These are phyloP conservation scores for Diaporthe aspalathi DNA, from an alignment of 2,329 filamentous ascomycete genomes.

Conservation along the genomic window DNA sequence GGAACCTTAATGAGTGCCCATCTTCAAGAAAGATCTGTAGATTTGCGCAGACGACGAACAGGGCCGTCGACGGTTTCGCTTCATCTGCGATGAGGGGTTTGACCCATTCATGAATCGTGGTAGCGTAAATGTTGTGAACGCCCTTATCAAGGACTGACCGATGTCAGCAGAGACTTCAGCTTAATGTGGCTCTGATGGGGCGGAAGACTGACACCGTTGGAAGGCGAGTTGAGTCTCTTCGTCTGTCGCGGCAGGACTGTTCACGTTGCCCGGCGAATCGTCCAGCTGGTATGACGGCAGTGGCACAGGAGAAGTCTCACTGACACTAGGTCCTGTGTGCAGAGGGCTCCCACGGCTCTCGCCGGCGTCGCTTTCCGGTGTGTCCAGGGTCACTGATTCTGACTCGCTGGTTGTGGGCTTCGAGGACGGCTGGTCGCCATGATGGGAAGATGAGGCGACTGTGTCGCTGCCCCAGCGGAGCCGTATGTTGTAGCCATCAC, in stretches of 20 bases:
- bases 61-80: conserved; percentile 9
- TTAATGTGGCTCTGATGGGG: background rate
- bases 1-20: conserved; percentile 12
- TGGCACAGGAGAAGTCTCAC: background rate
- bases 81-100: conserved; percentile 20
- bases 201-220: conserved; percentile 5
- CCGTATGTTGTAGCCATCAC: conserved; percentile 14
- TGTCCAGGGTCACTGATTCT: background rate
- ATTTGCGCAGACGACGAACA: conserved; percentile 20
- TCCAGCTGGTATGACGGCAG: background rate
- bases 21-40: conserved; percentile 6
- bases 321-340: background rate
- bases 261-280: background rate
- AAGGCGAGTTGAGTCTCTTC: conserved; percentile 10
- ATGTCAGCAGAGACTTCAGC: background rate
- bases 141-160: background rate
- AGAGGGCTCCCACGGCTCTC: background rate
- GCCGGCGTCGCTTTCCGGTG: conserved; percentile 5
- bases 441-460: conserved; percentile 3
- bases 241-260: background rate
- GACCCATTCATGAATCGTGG: conserved; percentile 4
- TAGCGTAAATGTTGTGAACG: conserved; percentile 14
- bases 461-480: conserved; percentile 1
- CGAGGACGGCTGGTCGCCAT: background rate
- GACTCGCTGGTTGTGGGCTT: background rate